Percentiles rank a stretch among this genome's conserved stretches.
Conservation (phyloP, 768 basidiomycete species). For the Fistulinella prunicolor region DNA sequence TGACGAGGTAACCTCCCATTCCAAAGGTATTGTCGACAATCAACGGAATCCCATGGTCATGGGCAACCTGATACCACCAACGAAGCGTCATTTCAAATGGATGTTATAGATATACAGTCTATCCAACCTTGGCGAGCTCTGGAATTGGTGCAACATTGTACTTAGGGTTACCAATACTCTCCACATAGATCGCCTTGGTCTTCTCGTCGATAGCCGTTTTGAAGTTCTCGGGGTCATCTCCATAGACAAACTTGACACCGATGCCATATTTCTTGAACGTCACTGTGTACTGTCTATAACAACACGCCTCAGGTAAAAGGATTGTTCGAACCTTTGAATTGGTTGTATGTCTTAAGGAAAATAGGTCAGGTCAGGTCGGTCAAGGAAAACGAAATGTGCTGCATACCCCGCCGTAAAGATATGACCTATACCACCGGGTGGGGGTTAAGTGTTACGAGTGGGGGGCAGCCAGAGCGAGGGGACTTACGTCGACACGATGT, state of each 20-base stretch:
- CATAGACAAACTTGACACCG: slow-evolving; percentile 49
- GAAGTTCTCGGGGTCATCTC: slow-evolving; percentile 46
- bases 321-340: slow-evolving; percentile 49
- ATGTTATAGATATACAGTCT: too few relatives aligned
- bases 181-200: slow-evolving; percentile 58
- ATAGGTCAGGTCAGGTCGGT: neutral
- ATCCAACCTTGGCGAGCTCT: slow-evolving; percentile 49
- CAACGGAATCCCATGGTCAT: slow-evolving; percentile 55
- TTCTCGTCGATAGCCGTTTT: slow-evolving; percentile 55
- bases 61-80: slow-evolving; percentile 50
- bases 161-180: slow-evolving; percentile 62
- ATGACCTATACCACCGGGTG: slow-evolving; percentile 36
- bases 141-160: slow-evolving; percentile 53
- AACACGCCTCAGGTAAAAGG: neutral
- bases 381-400: neutral
- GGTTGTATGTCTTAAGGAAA: slow-evolving; percentile 51
- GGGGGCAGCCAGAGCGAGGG: neutral
- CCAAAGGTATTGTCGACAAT: slow-evolving; percentile 68
- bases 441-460: neutral
- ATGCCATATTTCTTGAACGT: slow-evolving; percentile 57
- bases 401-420: slow-evolving; percentile 59
- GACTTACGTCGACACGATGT: slow-evolving; percentile 58
- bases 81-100: neutral
- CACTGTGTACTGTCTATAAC: slow-evolving; percentile 30
- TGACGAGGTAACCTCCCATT: slow-evolving; percentile 55